Base-by-base conservation (phyloP, 2,329 filamentous ascomycete genomes). In the Colletotrichum echinochloae region DNA sequence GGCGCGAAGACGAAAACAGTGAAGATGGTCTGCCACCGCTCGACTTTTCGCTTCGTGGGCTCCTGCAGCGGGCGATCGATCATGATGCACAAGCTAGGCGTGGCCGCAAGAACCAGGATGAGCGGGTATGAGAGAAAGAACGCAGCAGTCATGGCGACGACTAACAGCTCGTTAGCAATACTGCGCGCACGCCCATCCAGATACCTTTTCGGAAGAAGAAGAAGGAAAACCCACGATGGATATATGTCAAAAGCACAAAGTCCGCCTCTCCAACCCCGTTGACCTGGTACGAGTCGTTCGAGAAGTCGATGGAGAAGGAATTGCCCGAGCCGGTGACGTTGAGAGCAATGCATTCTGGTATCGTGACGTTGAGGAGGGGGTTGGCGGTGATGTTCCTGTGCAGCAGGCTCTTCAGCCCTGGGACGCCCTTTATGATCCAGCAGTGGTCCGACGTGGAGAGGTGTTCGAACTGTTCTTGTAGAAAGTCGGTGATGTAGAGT, bases 341-440 rank as follows among this genome's bases (percentile, higher is more conserved):
- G n/a, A 70, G 57, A 9, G 33, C 14, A 16, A 70, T 28, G 26
- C 67, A 70, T 14, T 39, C 57, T 5, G 67, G 67, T 37, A 70
- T 70, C 1, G 67, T 70, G 51, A 70, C 52, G 46, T 70, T 67
- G 51, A 67, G 60, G 2, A 62, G 2, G 5, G 67, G 67, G 11
- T 70, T 70, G 9, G 67, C 67, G 6, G 64, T 48, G 26, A 67
- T 70, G 8, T 70, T 70, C 33, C 64, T 51, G 1, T 20, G 67
- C 1, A 70, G 37, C 30, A 67, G 8, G 18, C 67, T 64, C 5
- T 54, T 49, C 37, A 70, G 26, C n/a, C 67, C 67, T 6, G 33
- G 14, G 26, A 70, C 67, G 33, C 67, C 63, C 20, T 62, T 70
- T 37, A 67, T 59, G 23, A 70, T 70, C 67, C 64, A 70, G 52